Evolutionary conservation across 257 asterid genomes (phyloP).

Genomic region (Eucommia ulmoides): DNA sequence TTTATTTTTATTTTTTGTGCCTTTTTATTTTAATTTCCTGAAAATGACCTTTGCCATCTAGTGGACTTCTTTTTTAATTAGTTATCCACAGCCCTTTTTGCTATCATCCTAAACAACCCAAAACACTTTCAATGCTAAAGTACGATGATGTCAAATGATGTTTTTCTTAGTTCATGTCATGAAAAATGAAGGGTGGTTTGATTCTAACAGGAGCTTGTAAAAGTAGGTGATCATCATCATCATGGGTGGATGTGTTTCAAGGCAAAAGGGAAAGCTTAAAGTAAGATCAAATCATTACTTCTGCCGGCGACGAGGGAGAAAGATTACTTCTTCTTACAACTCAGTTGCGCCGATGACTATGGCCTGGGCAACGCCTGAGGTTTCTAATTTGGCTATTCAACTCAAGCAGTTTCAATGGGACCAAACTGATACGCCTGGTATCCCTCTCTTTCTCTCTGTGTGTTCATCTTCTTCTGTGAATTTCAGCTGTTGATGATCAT

Average conservation of each 20-base stretch:
- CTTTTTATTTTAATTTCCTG: no score
- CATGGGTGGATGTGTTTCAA: constrained; percentile 89
- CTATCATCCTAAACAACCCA: no score
- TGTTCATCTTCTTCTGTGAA: neutral
- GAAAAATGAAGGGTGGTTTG: no score
- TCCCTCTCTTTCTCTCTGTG: constrained; percentile 1
- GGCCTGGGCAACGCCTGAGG: constrained; percentile 18
- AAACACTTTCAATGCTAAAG: no score
- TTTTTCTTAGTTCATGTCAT: no score
- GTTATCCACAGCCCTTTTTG: no score
- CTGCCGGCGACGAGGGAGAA: constrained; percentile 38
- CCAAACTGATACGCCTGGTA: constrained; percentile 23
- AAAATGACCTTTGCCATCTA: no score
- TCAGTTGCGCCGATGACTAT: constrained; percentile 28
- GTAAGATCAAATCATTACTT: constrained; percentile 37
- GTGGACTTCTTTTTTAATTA: no score
- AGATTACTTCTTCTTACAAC: constrained; percentile 48
- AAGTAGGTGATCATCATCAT: no score
- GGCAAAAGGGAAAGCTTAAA: constrained; percentile 40
- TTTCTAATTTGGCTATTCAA: constrained; percentile 16
- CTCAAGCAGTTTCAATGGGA: constrained; percentile 15
- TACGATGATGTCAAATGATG: no score
- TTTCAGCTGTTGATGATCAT: neutral
- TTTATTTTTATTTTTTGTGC: no score
- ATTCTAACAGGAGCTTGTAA: no score